Evolutionary conservation across 1,284 basidiomycete genomes (phyloP), one percentile per base, ranked within the genome.

Genomic region (Xanthoconium separans): DNA sequence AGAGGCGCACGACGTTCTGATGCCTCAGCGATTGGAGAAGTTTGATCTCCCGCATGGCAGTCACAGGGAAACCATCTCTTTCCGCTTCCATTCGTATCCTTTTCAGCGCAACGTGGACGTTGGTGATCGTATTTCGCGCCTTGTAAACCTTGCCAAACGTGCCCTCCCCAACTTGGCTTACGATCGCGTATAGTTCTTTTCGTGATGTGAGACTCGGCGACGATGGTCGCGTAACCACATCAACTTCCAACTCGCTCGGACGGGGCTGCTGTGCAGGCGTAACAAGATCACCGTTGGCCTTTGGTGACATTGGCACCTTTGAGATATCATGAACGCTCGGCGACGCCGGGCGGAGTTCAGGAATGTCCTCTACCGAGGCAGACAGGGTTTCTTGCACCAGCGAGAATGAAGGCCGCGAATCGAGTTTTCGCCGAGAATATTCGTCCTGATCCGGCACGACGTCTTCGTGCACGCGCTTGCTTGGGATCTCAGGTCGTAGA

Each of bases 141-240:
- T 99, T 99, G 80, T 98, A 99, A 0, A 99, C 97, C 71, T 99
- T 98, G 16, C 97, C 97, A 69, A 99, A 99, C 2, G 97, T 99
- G 3, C 97, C 97, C 70, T 99, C 96, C 16, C 97, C 97, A 34
- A 99, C 97, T 68, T 98, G 95, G 49, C 84, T 89, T 36, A 99
- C 79, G 52, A 95, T 91, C 50, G 85, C 83, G 72, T 99, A 99
- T 13, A 95, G 65, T 53, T 90, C 86, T 55, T 80, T 80, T 43
- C 69, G 73, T 33, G 71, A 66, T 33, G 61, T 57, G 20, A 65
- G 34, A 34, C 56, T 64, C 34, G 72, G 74, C 13, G 72, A 73
- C 8, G 65, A 62, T 4, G 73, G 61, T 36, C 74, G 68, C 4
- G 69, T 73, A 13, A 58, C 53, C 12, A 18, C 54, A 5, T 73